These are phyloP conservation scores for Tetrahymena elliotti DNA, from an alignment of 73 alveolate species.

Conservation along the genomic window DNA sequence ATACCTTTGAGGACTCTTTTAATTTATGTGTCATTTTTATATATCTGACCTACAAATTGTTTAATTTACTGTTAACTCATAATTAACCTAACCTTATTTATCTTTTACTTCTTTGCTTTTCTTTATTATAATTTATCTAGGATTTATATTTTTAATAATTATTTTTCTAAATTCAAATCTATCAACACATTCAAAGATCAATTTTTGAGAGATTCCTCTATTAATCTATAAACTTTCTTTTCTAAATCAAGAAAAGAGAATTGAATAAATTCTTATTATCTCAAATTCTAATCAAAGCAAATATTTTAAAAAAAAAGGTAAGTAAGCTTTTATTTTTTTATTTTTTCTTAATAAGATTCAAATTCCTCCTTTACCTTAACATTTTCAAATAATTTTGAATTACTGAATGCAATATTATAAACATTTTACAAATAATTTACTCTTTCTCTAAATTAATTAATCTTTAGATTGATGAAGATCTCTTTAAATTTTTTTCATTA, in stretches of 20 bases:
- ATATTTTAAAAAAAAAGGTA: no score
- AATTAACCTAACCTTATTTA: neutral
- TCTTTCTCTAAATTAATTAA: neutral
- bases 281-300: neutral
- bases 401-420: no score
- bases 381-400: no score
- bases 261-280: neutral
- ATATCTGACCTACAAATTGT: neutral
- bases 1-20: neutral
- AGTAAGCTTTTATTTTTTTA: no score
- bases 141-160: no score
- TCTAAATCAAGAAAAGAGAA: neutral
- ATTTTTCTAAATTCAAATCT: neutral
- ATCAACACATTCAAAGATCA: neutral
- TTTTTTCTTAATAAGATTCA: neutral
- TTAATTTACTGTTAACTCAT: neutral
- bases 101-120: neutral
- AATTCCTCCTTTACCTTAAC: neutral
- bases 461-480: neutral
- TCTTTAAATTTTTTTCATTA: no score
- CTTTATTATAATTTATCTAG: neutral
- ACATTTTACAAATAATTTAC: neutral
- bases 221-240: neutral
- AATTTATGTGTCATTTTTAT: neutral
- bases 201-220: neutral